Base-by-base conservation (phyloP, 1,284 basidiomycete species). In the Singerocomus inundabilis region DNA sequence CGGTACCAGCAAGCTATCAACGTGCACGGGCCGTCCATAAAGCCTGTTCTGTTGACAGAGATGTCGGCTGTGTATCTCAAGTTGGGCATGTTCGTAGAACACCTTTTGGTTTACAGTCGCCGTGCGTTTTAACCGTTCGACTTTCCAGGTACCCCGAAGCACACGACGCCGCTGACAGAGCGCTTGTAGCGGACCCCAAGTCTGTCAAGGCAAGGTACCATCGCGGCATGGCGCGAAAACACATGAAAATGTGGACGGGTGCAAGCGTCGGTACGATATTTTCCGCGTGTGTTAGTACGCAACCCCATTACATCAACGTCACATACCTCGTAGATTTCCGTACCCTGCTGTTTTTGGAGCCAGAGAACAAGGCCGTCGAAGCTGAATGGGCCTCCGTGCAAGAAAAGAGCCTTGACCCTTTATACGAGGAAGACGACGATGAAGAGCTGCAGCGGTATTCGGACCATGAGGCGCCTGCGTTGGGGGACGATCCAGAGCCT, bases 401-500 rank as follows among this genome's bases (percentile, higher is more conserved):
- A 29, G 50, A 53, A 24, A 21, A 10, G 12, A 31, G 30, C 15
- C 8, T 0, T 9, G 36, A 38, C 6, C 24, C 26, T 9, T 33
- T 21, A 1, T 6, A 16, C 24, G 25, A 5, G 29, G 48, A 32
- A 8, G 34, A 35, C 16, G 37, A 42, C 6, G 40, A 41, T 28
- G 48, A 30, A 0, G 56, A 38, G 1, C 15, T 15, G 30, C 10
- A 35, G 15, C 49, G 18, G n/a, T 31, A 47, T 30, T 55, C 69
- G 8, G 70, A 72, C 44, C 69, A 70, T 35, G 62, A 67, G 18
- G 70, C 70, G 31, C 74, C 74, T 2, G 54, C 57, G 31, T 62
- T 62, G 44, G 62, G 67, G n/a, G 61, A 72, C 8, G 69, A 71
- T 0, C 41, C 52, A 24, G 4, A 34, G 9, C 41, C 46, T 4